Evolutionary conservation across 129 eudicot species (phyloP), one percentile per base, ranked within the genome.

Genomic region (Sambucus nigra): DNA sequence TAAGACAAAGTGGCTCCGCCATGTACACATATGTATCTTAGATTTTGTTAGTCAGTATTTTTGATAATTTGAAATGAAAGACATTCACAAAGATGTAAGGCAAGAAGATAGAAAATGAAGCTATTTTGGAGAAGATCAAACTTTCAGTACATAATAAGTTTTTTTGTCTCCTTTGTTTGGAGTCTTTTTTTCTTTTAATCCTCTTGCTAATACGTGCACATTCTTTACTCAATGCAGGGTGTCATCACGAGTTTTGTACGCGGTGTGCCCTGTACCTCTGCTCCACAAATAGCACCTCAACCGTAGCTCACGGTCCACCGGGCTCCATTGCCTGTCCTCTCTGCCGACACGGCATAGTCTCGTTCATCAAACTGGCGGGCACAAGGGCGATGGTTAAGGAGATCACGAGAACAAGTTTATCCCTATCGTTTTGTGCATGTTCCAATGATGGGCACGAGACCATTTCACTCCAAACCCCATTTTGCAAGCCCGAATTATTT

Each of bases 271-370:
- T 89, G 16, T 76, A 85, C 46, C 88, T 85, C 3, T 89, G 98
- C 59, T 75, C 88, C 41, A 84, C 80, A 5, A 78, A 59, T 61
- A 56, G 66, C 72, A 64, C 68, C 46, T 66, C 94, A 15, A 60
- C 61, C 13, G 69, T 59, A 22, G 55, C 86, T 48, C 66, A 78
- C 24, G 88, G 94, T 2, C 98, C 95, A 22, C 86, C 86, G 0
- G 98, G 98, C 8, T 89, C 98, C 21, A 76, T 89, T 67, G 67
- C 98, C 5, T 89, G 98, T 57, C 98, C 98, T 7, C 68, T 89
- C 25, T 89, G 97, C 67, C 93, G 97, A 13, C 85, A 73, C 6
- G 83, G 81, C 39, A 81, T 85, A 14, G 81, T 85, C 27, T 76
- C 94, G 3, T 89, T 84, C 55, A 70, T 57, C 49, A 84, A 81